Base-by-base conservation (phyloP, 768 basidiomycete genomes). In the Udeniomyces megalosporus region DNA sequence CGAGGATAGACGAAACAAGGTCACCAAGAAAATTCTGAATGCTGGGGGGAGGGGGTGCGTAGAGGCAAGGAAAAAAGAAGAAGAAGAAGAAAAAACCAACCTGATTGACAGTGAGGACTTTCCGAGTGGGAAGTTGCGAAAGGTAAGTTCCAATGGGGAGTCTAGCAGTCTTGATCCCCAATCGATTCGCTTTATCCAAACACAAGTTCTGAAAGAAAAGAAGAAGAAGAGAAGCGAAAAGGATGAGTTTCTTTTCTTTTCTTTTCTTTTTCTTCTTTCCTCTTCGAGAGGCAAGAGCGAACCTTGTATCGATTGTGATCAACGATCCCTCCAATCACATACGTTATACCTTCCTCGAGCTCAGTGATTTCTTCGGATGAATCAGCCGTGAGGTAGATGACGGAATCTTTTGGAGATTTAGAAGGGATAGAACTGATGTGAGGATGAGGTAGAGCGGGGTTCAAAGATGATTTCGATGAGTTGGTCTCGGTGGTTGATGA, bases 281-380 rank as follows among this genome's bases (percentile, higher is more conserved):
- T n/a, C n/a, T n/a, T n/a, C n/a, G n/a, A n/a, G 53, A 35, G 29
- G 29, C 2, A 12, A 24, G 31, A 10, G 62, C 69, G 46, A 61
- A 82, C 93, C 81, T 93, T 96, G 78, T 92, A 88, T 47, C 93
- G 85, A 75, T 99, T 99, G 70, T 86, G 87, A 73, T 99, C 95
- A 63, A 84, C 85, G 68, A 99, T 85, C 5, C 92, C 93, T 50
- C 93, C 93, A 57, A 99, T 91, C 68, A 99, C 82, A 71, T 97
- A 97, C 8, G 84, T 86, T 70, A 92, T 85, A 47, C 84, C 82
- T 59, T 88, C 82, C 59, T 78, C 82, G 59, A 99, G 80, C 68
- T 86, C 84, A n/a, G 78, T 75, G 47, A 99, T 75, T 74, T 92
- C 88, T 54, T 92, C 81, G 32, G 83, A 80, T 8, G 92, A 84